Base-by-base conservation (phyloP, 2,329 filamentous ascomycete species). In the Dothideomycetes sp. region DNA sequence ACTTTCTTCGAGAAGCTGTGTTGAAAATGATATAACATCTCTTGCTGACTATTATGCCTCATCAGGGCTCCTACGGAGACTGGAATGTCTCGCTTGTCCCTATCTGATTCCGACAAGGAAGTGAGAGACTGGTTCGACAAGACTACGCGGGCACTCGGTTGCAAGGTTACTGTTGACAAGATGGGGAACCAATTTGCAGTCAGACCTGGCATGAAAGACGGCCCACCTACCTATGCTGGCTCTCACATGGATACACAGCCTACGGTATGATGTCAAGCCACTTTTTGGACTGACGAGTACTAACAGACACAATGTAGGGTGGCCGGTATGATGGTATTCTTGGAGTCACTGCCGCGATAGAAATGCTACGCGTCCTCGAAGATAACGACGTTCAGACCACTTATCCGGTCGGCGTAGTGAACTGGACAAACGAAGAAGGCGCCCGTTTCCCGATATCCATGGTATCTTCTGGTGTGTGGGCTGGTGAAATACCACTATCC, bases 161-260 rank as follows among this genome's bases (percentile, higher is more conserved):
- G 84, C 56, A 66, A 69, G 3, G 68, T 83, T 5, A 79, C 71
- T 0, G 59, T 85, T 1, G 84, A 91, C 54, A 66, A 74, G 18
- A 87, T 89, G 75, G 84, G 84, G 15, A 91, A 89, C 49, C 82
- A 81, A 45, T 91, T 89, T 54, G 81, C 83, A 1, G 67, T 84
- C 3, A 71, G 79, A 3, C 72, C 77, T 3, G 83, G 84, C 1
- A 62, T 71, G 37, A 63, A 68, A 14, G 66, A 73, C 18, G 72
- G 73, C 2, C 67, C 75, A 7, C 72, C 81, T 1, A 82, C 79
- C 1, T 84, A 77, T 45, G 79, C 76, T 19, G 82, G 82, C 2
- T 81, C 76, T 5, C 82, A 88, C 54, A 52, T 72, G 9, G 69
- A 73, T 47, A 71, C 68, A 2, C 68, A 72, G 43, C 70, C 70